Evolutionary conservation across 768 basidiomycete species (phyloP).

Genomic region (Phylloporus sp.): DNA sequence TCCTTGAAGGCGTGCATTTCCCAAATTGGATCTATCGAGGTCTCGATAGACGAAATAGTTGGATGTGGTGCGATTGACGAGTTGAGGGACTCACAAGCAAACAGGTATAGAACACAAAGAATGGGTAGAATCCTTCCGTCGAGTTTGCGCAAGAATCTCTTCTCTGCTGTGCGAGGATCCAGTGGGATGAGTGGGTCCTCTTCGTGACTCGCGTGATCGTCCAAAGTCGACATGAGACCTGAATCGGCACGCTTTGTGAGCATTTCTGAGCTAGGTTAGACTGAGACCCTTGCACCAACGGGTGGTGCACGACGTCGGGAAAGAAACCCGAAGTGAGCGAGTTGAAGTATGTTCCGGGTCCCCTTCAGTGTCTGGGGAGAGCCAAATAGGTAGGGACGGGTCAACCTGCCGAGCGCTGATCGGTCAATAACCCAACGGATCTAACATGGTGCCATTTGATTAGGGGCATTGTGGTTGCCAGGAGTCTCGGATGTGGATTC

Average conservation of each 20-base stretch:
- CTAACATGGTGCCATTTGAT: no score
- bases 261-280: conserved; percentile 8
- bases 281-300: neutral
- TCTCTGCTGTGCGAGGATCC: conserved; percentile 38
- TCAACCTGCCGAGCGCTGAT: neutral
- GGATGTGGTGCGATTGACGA: neutral
- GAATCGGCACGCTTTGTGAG: conserved; percentile 13
- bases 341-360: neutral
- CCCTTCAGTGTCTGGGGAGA: neutral
- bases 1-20: conserved; percentile 74
- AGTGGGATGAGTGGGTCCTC: conserved; percentile 18
- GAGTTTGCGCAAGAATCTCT: conserved; percentile 54
- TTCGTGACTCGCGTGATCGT: conserved; percentile 12
- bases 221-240: neutral
- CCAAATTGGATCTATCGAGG: conserved; percentile 73
- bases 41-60: conserved; percentile 22
- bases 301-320: neutral
- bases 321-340: neutral
- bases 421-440: neutral
- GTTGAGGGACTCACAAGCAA: conserved; percentile 53
- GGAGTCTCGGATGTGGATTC: no score
- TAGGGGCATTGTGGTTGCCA: no score
- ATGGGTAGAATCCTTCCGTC: conserved; percentile 67
- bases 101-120: conserved; percentile 68
- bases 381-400: no score